Percentiles rank a stretch among this genome's conserved stretches.
phyloP scores from a whole-genome alignment of 2,329 filamentous ascomycete genomes.

The Trematosphaeria pertusa region DNA sequence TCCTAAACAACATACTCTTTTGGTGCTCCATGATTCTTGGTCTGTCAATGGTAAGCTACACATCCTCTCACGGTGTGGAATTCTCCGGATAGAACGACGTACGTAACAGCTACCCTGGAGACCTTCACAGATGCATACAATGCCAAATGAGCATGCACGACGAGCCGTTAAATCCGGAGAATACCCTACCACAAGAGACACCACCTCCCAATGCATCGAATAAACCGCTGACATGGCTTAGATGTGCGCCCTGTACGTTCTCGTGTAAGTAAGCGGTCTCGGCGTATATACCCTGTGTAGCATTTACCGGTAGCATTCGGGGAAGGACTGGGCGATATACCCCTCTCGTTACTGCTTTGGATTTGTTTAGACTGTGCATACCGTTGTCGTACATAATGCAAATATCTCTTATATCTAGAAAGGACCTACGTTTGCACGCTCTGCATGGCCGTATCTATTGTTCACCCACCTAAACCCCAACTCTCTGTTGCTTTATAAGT shows the following conservation, averaged over 20 bases:
- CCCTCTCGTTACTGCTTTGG: conserved; percentile 9
- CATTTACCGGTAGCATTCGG: neutral
- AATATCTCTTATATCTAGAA: neutral
- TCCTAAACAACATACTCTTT: conserved; percentile 79
- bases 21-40: conserved; percentile 93
- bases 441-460: too few relatives aligned
- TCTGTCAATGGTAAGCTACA: conserved; percentile 77
- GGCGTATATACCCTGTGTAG: conserved; percentile 2
- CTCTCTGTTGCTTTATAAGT: too few relatives aligned
- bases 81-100: too few relatives aligned
- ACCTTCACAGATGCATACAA: too few relatives aligned
- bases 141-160: neutral
- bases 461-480: too few relatives aligned
- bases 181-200: too few relatives aligned
- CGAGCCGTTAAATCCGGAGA: too few relatives aligned
- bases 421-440: too few relatives aligned
- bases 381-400: neutral
- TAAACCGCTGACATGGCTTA: conserved; percentile 20
- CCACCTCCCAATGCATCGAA: too few relatives aligned
- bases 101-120: too few relatives aligned
- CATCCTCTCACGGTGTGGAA: too few relatives aligned
- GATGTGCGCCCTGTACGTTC: conserved; percentile 51
- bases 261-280: conserved; percentile 32
- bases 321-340: conserved; percentile 10
- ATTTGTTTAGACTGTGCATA: conserved; percentile 4